Evolutionary conservation across 768 basidiomycete species (phyloP).

Genomic region (Pseudohyphozyma bogoriensis): DNA sequence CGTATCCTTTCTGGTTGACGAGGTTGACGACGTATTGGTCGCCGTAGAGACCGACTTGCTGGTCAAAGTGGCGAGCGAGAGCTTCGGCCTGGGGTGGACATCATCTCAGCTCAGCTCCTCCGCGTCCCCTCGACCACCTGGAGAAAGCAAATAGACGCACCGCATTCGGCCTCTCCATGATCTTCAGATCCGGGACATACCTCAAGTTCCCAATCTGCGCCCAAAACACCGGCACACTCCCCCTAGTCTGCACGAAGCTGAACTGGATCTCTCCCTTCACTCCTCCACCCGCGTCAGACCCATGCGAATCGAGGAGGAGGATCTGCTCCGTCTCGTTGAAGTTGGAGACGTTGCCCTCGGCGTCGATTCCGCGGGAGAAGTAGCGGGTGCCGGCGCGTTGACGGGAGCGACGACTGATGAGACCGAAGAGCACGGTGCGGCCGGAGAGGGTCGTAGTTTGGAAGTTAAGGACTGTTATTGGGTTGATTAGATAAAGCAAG

Average conservation of each 20-base stretch:
- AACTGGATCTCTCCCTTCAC: constrained; percentile 43
- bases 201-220: constrained; percentile 88
- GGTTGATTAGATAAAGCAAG: constrained; percentile 9
- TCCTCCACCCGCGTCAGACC: constrained; percentile 22
- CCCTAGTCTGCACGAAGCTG: constrained; percentile 87
- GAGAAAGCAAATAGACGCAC: constrained; percentile 44
- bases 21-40: constrained; percentile 73
- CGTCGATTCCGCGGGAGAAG: constrained; percentile 86
- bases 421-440: constrained; percentile 65
- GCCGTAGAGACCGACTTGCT: constrained; percentile 65
- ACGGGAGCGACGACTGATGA: constrained; percentile 87
- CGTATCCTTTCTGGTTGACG: constrained; percentile 85
- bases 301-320: constrained; percentile 54
- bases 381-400: constrained; percentile 94
- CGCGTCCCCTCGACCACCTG: background rate
- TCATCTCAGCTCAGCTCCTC: background rate
- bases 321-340: constrained; percentile 98
- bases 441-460: constrained; percentile 65
- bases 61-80: constrained; percentile 61
- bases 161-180: constrained; percentile 85
- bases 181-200: constrained; percentile 90
- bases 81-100: constrained; percentile 50
- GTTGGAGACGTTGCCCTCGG: constrained; percentile 82
- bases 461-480: constrained; percentile 65
- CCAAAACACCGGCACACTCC: constrained; percentile 92